These are phyloP conservation scores for Candida adriatica DNA, from an alignment of 805 yeast species.

Conservation along the genomic window DNA sequence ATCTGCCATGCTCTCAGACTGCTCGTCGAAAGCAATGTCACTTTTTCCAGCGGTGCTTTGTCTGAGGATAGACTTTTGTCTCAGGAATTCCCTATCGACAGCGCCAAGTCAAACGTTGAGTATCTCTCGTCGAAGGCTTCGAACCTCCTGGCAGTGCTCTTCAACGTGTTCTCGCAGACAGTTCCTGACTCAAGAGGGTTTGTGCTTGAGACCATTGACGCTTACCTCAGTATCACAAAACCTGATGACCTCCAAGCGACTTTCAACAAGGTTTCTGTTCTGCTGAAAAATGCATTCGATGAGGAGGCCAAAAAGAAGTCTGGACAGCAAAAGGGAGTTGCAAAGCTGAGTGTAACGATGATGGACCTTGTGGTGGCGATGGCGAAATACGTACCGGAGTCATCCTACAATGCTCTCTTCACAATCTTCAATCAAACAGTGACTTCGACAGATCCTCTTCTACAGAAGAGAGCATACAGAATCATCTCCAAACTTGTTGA, in stretches of 20 bases:
- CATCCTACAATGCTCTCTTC: slow-evolving; percentile 67
- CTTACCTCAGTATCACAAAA: slow-evolving; percentile 64
- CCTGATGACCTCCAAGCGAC: slow-evolving; percentile 62
- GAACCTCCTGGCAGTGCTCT: slow-evolving; percentile 77
- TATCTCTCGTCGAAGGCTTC: slow-evolving; percentile 61
- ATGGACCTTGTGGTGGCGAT: slow-evolving; percentile 85
- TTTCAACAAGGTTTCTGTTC: slow-evolving; percentile 78
- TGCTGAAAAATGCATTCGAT: slow-evolving; percentile 70
- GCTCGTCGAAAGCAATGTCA: slow-evolving; percentile 69
- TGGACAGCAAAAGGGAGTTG: slow-evolving; percentile 27
- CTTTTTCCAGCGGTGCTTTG: slow-evolving; percentile 54
- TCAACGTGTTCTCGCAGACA: slow-evolving; percentile 91
- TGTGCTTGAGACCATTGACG: slow-evolving; percentile 80
- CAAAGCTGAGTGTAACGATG: slow-evolving; percentile 71
- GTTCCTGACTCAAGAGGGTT: slow-evolving; percentile 76
- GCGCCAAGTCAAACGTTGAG: slow-evolving; percentile 51
- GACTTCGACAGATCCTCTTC: slow-evolving; percentile 47
- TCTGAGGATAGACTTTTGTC: slow-evolving; percentile 50
- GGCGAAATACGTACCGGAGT: slow-evolving; percentile 72
- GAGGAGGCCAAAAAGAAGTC: slow-evolving; percentile 36
- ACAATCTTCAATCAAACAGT: slow-evolving; percentile 72
- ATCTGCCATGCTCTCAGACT: slow-evolving; percentile 77
- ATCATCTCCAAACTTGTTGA: slow-evolving; percentile 66
- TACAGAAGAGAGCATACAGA: slow-evolving; percentile 88
- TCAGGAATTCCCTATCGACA: slow-evolving; percentile 50